Conservation (phyloP, 768 basidiomycete species). For the Galerina marginata region DNA sequence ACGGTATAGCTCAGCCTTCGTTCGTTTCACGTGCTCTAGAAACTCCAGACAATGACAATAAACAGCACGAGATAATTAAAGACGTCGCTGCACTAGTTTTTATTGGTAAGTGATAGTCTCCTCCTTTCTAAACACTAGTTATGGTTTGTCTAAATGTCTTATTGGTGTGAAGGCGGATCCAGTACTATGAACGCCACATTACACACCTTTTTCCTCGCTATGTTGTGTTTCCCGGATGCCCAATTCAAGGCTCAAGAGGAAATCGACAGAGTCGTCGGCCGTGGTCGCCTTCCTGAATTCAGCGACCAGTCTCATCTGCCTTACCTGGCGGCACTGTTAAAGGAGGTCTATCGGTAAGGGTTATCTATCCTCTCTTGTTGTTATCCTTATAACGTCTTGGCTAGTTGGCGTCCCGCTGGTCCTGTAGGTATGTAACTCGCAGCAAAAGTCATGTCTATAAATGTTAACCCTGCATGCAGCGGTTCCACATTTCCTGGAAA, state of each 20-base stretch:
- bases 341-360: slow-evolving; percentile 37
- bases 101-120: slow-evolving; percentile 19
- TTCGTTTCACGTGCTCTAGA: slow-evolving; percentile 23
- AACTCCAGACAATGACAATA: slow-evolving; percentile 2
- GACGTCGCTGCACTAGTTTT: slow-evolving; percentile 43
- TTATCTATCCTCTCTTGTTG: too few species aligned
- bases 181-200: slow-evolving; percentile 29
- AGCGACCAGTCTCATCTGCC: slow-evolving; percentile 42
- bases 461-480: slow-evolving; percentile 21
- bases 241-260: slow-evolving; percentile 45
- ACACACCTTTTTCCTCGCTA: slow-evolving; percentile 44
- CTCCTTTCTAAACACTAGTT: slow-evolving; percentile 1
- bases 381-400: not conserved
- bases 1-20: slow-evolving; percentile 14
- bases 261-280: slow-evolving; percentile 43
- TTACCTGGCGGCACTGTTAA: slow-evolving; percentile 41
- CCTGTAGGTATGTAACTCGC: slow-evolving; percentile 31
- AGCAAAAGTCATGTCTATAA: not conserved
- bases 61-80: slow-evolving; percentile 25
- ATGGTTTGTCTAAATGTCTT: not conserved
- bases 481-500: slow-evolving; percentile 37
- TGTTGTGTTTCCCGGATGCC: slow-evolving; percentile 44
- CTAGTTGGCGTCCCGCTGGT: slow-evolving; percentile 33
- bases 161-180: slow-evolving; percentile 25
- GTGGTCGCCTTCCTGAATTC: slow-evolving; percentile 43